Evolutionary conservation across 495 filamentous ascomycete genomes (phyloP).

Genomic region (Penicillium crystallinum): DNA sequence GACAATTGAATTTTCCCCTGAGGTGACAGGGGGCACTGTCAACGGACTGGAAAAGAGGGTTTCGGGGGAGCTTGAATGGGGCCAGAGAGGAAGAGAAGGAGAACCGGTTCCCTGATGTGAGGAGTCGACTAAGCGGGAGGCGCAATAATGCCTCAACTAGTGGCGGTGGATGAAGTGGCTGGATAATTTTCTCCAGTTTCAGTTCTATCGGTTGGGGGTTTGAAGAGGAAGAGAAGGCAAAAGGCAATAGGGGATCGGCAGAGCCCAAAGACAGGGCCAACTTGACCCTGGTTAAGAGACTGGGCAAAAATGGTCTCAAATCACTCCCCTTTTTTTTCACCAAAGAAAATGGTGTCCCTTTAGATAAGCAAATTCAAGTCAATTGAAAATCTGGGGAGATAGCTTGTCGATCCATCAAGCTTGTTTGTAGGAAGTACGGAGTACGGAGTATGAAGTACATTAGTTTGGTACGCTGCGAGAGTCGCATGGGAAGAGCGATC

Average conservation of each 20-base stretch:
- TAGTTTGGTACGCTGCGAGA: neutral
- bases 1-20: conserved; percentile 15
- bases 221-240: neutral
- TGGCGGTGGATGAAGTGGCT: neutral
- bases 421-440: conserved; percentile 1
- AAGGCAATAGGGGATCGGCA: conserved; percentile 15
- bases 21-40: conserved; percentile 1
- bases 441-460: no score
- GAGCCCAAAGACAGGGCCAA: neutral
- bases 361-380: conserved; percentile 3
- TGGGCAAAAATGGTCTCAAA: neutral
- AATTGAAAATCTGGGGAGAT: conserved; percentile 19
- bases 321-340: neutral
- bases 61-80: neutral
- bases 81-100: neutral
- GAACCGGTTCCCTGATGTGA: conserved; percentile 17
- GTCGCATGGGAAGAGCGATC: neutral
- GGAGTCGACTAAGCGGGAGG: conserved; percentile 22
- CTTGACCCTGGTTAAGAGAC: conserved; percentile 5
- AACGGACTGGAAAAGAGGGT: conserved; percentile 1
- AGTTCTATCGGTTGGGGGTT: neutral
- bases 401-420: neutral
- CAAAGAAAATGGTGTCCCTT: neutral
- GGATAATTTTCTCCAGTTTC: neutral
- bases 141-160: conserved; percentile 15